These are phyloP conservation scores for Ganoderma sinense DNA, from an alignment of 1,284 basidiomycete species.

Conservation along the genomic window DNA sequence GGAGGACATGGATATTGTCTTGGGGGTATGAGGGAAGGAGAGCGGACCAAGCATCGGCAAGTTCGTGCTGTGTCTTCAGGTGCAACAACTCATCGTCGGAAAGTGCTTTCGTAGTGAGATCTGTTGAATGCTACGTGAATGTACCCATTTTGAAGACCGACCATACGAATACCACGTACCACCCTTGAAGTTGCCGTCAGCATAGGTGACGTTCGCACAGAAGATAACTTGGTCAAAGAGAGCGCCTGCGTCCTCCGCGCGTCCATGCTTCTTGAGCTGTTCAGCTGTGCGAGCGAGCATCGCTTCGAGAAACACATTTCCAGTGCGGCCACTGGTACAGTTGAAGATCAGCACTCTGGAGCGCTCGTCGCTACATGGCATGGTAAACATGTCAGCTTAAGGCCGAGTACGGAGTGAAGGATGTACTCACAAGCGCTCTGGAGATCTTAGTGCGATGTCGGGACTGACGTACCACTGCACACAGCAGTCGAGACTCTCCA, in stretches of 20 bases:
- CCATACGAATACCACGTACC: constrained; percentile 56
- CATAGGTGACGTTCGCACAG: constrained; percentile 96
- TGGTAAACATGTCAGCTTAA: neutral
- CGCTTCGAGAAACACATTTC: constrained; percentile 71
- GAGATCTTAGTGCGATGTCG: constrained; percentile 50
- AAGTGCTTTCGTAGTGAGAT: constrained; percentile 76
- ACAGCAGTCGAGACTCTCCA: constrained; percentile 89
- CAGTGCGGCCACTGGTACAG: constrained; percentile 92
- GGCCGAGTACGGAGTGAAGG: neutral
- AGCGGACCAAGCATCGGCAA: constrained; percentile 77
- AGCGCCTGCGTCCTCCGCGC: constrained; percentile 44
- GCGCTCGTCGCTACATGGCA: constrained; percentile 1
- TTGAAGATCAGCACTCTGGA: constrained; percentile 89
- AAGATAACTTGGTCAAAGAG: constrained; percentile 92
- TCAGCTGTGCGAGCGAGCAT: constrained; percentile 59
- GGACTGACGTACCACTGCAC: constrained; percentile 85
- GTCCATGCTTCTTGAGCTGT: constrained; percentile 52
- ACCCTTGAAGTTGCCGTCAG: constrained; percentile 88
- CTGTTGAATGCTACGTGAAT: constrained; percentile 46
- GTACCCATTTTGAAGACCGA: constrained; percentile 13
- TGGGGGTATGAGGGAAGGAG: constrained; percentile 68
- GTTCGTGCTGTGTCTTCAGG: constrained; percentile 79
- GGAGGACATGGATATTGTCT: constrained; percentile 77
- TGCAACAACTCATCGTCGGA: constrained; percentile 69
- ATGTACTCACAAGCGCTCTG: constrained; percentile 30